Percentiles rank a stretch among this genome's conserved stretches.
Conservation (phyloP, 2,329 filamentous ascomycete species). For the Colletotrichum sp. region DNA sequence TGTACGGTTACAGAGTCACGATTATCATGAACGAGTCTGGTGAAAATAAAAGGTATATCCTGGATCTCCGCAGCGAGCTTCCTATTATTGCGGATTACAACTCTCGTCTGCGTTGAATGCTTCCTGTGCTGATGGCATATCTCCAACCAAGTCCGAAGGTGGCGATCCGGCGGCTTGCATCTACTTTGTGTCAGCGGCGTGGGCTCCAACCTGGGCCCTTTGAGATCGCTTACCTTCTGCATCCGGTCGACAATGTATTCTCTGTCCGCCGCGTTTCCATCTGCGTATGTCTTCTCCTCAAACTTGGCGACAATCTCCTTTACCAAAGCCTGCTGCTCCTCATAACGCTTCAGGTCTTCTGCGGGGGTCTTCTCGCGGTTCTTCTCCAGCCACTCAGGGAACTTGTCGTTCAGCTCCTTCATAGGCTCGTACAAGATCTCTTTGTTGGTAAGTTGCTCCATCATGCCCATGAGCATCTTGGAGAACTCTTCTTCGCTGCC, state of each 20-base stretch:
- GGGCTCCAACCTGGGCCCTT: not conserved
- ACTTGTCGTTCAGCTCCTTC: conserved; percentile 95
- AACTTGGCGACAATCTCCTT: conserved; percentile 89
- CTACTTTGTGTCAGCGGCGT: conserved; percentile 50
- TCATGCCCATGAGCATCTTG: conserved; percentile 96
- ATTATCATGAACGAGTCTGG: conserved; percentile 5
- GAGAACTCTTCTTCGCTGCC: conserved; percentile 84
- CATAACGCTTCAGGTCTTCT: conserved; percentile 81
- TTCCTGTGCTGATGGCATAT: conserved; percentile 85
- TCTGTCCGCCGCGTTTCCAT: conserved; percentile 80
- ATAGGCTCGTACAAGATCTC: conserved; percentile 98
- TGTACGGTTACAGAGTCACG: not conserved
- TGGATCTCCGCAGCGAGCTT: conserved; percentile 19
- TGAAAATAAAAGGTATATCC: conserved; percentile 26
- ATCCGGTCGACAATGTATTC: conserved; percentile 97
- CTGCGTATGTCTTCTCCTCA: conserved; percentile 80
- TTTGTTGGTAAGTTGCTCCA: conserved; percentile 98
- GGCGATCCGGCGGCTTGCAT: conserved; percentile 97
- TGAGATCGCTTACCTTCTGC: conserved; percentile 77
- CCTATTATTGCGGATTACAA: conserved; percentile 64
- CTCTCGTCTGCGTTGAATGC: conserved; percentile 66
- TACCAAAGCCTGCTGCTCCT: conserved; percentile 80
- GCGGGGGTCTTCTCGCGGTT: conserved; percentile 69
- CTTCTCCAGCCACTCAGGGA: conserved; percentile 85
- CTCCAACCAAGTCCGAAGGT: conserved; percentile 87